Base-by-base conservation (phyloP, 305 asterid genomes). In the Fraxinus albicans region DNA sequence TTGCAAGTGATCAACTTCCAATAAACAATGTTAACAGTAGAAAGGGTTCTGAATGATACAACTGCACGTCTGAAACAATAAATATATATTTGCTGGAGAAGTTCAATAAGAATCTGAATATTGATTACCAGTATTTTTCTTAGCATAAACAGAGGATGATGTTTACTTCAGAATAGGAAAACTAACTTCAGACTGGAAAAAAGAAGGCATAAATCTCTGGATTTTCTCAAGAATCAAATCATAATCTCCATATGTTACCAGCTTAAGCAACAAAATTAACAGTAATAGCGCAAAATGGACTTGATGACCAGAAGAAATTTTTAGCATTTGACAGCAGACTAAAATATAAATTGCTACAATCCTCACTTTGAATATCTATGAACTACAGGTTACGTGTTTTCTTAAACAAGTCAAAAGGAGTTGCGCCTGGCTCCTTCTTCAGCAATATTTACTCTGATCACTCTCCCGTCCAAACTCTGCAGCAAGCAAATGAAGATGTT, bases 391-490 rank as follows among this genome's bases (percentile, higher is more conserved):
- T 36, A 40, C 21, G 9, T 13, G 40, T 12, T 6, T 65, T 73
- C 70, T 63, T 47, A 12, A 74, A 75, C 84, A 60, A 74, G 83
- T 87, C 87, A 92, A 80, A 82, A 90, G 34, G 86, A 8, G 79
- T 70, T 33, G 42, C 94, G 92, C 86, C 94, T 85, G 12, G 95
- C 96, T 80, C 91, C 87, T 85, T 89, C 96, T 70, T 87, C 93
- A 0, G 99, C 99, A 67, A 86, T 89, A 82, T 88, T 95, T 63
- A 93, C 98, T 79, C 92, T 89, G 75, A 96, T 89, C 9, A 92
- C 77, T 82, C 99, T 90, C 79, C 98, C 98, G 9, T 91, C 98
- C 91, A 96, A 42, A 82, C 76, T 86, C 98, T 96, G 97, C 88
- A 90, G 77, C 29, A 83, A 78, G n/a, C 82, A 76, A 79, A 21